Evolutionary conservation across 345 rosid genomes (phyloP), one percentile per base, ranked within the genome.

Genomic region (Eucalyptus polybractea): DNA sequence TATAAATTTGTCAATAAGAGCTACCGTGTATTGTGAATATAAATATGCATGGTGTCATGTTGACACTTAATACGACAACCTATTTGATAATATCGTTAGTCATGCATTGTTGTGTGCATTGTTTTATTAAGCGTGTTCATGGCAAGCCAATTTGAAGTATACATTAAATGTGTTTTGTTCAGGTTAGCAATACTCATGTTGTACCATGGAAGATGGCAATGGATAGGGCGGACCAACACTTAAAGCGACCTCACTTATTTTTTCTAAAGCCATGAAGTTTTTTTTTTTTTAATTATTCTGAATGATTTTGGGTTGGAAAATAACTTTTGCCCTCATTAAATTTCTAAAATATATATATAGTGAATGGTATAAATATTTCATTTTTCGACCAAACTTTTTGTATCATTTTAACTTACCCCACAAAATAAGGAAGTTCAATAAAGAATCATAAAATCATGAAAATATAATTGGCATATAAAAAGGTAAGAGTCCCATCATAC

Each of bases 91-190:
- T 10, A 3, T 58, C 1, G 0, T 58, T 25, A 58, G n/a, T 25
- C n/a, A 2, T 58, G 6, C 5, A 4, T 1, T 58, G 31, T 25
- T 8, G 2, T 58, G n/a, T 58, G 15, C 2, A 29, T 0, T 10
- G 7, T 8, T 60, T 60, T 60, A 60, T 60, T 25, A 25, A 60
- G 7, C 0, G n/a, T 3, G 7, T 5, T 10, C 7, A 4, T 60
- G 67, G 31, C 67, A 60, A 60, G 31, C 11, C 0, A 0, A 12
- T 60, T 60, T 60, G 67, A 11, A 0, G 1, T 60, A 27, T 11
- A 24, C 31, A 60, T 60, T 62, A 1, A 65, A 65, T 5, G 3
- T 65, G 72, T 62, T 8, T 4, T 62, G 37, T 7, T 62, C 33
- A 1, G 9, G 13, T 62, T 29, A 13, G 19, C 72, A 62, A 29